Percentiles rank a stretch among this genome's conserved stretches.
Evolutionary conservation across 768 basidiomycete species (phyloP).

Genomic region (Lentinula lateritia): DNA sequence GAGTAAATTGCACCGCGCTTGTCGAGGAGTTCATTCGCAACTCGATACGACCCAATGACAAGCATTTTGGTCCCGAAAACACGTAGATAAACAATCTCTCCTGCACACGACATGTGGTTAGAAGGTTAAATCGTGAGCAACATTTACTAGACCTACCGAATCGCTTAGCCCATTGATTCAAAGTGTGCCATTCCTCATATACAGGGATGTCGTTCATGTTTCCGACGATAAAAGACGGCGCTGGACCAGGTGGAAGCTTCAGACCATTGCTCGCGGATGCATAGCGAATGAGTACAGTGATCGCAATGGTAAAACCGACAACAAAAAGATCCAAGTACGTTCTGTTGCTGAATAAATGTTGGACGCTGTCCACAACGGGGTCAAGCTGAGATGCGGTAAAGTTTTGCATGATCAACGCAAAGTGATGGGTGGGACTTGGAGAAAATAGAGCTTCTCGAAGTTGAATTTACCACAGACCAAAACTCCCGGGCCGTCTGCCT

Average conservation of each 20-base stretch:
- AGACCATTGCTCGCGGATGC: background rate
- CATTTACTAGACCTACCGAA: background rate
- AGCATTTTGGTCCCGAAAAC: background rate
- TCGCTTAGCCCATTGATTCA: background rate
- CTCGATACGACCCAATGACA: background rate
- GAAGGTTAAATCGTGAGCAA: background rate
- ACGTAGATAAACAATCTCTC: background rate
- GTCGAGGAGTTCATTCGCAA: background rate
- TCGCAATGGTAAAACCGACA: background rate
- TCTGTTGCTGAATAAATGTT: background rate
- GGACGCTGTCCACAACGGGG: background rate
- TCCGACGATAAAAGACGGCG: background rate
- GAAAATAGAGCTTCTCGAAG: background rate
- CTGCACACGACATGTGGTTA: background rate
- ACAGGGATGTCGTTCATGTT: slow-evolving; percentile 1
- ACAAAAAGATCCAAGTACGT: background rate
- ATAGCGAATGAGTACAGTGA: background rate
- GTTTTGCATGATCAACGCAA: background rate
- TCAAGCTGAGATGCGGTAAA: background rate
- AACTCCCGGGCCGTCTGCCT: background rate
- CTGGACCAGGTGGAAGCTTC: background rate
- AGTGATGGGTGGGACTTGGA: background rate
- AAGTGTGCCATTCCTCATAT: background rate
- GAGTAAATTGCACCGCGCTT: background rate
- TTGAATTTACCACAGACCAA: background rate